These are phyloP conservation scores for Phytomonas francai DNA, from an alignment of 208 protist genomes.

Conservation along the genomic window DNA sequence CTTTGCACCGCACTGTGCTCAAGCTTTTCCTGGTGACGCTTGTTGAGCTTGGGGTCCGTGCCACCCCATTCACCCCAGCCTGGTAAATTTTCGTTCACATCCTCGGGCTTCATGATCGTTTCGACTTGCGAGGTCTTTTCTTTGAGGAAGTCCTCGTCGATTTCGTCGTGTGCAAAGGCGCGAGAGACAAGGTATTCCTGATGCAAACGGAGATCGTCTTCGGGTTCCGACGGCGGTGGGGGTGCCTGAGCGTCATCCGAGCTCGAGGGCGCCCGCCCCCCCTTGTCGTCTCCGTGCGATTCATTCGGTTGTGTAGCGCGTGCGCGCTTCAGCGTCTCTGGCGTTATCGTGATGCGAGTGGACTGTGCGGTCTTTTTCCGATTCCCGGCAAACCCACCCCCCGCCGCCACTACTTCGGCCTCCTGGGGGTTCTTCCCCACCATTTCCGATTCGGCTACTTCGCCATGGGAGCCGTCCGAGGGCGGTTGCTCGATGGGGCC, in stretches of 20 bases:
- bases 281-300: neutral
- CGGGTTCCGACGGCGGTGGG: conserved; percentile 3
- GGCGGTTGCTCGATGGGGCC: conserved; percentile 1
- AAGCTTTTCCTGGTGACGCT: conserved; percentile 57
- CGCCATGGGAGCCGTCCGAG: neutral
- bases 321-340: conserved; percentile 10
- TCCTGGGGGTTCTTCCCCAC: neutral
- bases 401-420: neutral
- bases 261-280: neutral
- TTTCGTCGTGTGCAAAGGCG: conserved; percentile 86
- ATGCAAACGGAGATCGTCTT: conserved; percentile 32
- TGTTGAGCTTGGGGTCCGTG: conserved; percentile 69
- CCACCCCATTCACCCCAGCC: conserved; percentile 93
- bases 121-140: conserved; percentile 85
- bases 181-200: conserved; percentile 88
- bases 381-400: neutral
- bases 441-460: neutral
- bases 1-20: conserved; percentile 40
- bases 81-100: conserved; percentile 79
- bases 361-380: conserved; percentile 11
- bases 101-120: conserved; percentile 75
- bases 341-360: conserved; percentile 19
- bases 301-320: conserved; percentile 7
- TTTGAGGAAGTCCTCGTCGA: conserved; percentile 86
- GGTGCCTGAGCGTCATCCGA: conserved; percentile 1